Base-by-base conservation (phyloP, 2,329 filamentous ascomycete species). In the Nigrospora osmanthi region DNA sequence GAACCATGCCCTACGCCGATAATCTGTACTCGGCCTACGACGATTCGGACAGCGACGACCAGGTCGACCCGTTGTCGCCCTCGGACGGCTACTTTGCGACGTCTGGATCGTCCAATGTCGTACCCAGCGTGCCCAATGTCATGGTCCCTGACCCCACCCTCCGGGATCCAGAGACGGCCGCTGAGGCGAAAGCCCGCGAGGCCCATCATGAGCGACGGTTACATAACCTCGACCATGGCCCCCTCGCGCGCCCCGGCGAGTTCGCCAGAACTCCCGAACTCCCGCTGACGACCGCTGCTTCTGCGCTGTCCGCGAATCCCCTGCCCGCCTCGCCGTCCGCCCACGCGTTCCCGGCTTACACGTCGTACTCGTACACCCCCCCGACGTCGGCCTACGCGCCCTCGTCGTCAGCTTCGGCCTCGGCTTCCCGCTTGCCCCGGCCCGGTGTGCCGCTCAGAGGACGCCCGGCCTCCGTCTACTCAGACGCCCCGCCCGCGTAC, bases 81-180 rank as follows among this genome's bases (percentile, higher is more conserved):
- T 68, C 71, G n/a, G 70, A 77, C 48, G 73, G 72, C 33, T 75
- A 74, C 65, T 76, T 76, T 55, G 63, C 65, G 53, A 61, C 55
- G 33, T 54, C 52, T 23, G 46, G 52, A 32, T 67, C 66, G 28
- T 64, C 62, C 37, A 52, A 57, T 49, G 45, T 49, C 49, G 66
- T 70, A 11, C 72, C 71, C 35, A 59, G 57, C 45, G 67, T 76
- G 13, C 72, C 73, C 36, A 68, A 74, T 56, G 59, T 75, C 42
- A 61, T 72, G 48, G 68, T 76, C 44, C 61, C 66, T 49, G 73
- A 78, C 48, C 72, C 73, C 39, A 72, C 67, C 38, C 57, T 73
- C 43, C 56, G 58, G 43, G 56, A 60, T 49, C 49, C 39, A 38
- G 55, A 63, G 49, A 60, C 52, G 47, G 59, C 49, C 32, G 56